Evolutionary conservation across 495 filamentous ascomycete genomes (phyloP), one percentile per base, ranked within the genome.

Genomic region (Penicillium odoratum): DNA sequence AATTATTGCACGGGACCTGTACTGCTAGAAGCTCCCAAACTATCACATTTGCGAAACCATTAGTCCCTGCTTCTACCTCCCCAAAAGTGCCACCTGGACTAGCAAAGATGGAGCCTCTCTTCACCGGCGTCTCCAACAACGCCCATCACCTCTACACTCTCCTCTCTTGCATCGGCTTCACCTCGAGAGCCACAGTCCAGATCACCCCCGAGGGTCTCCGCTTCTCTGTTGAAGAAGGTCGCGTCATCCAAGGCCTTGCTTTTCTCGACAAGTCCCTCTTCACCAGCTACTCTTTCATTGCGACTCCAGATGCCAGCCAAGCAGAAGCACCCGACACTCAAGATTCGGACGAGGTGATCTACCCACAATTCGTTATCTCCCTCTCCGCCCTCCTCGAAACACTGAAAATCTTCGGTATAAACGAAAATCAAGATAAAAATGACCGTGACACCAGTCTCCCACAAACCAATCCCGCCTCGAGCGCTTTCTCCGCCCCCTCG

Each of bases 301-400:
- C 81, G 71, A 66, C 74, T 53, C 61, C 65, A 68, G 4, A 51
- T 42, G 48, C 60, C 50, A 50, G 61, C 40, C 63, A 73, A 50
- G 70, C 69, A 33, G 58, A 73, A 25, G 56, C 70, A 8, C 70
- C 74, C 34, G 71, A 75, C 21, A 67, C 74, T 44, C 58, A 63
- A 11, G 69, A 76, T 30, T 57, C 69, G 33, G 69, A 78, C 16
- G 60, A 62, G n/a, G 56, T 66, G 29, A 36, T 61, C 7, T 72
- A 74, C 51, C 77, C 64, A 72, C 77, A 52, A 71, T 98, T 98
- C 68, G 88, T 91, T 57, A 87, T 97, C 58, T 93, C 91, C 10
- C 81, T 98, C 40, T 80, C 88, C 1, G 89, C 93, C 40, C 81
- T 98, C 8, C 83, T 98, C 44, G 94, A 98, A 77, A 96, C 92